A percentile compares a stretch with the other conserved stretches of the same genome.
phyloP scores from a whole-genome alignment of 306 rosid species.

The Pterocarpus santalinus region DNA sequence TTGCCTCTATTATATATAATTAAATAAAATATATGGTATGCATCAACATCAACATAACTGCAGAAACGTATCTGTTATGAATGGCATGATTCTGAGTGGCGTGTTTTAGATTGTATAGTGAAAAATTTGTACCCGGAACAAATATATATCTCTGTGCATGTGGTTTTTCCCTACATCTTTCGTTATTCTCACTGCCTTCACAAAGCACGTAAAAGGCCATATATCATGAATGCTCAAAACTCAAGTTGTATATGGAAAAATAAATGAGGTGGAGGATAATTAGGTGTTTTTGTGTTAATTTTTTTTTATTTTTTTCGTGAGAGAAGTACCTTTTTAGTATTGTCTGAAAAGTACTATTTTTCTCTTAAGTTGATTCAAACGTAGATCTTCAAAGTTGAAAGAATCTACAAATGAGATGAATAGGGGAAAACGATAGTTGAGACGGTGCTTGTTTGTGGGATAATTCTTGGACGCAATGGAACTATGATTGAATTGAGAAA shows the following conservation, averaged over 20 bases:
- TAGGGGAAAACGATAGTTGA: too few species aligned
- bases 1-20: slow-evolving; percentile 32
- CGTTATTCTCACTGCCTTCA: neutral
- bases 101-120: slow-evolving; percentile 50
- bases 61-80: slow-evolving; percentile 31
- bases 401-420: too few species aligned
- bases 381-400: too few species aligned
- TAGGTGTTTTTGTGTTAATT: neutral
- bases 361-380: too few species aligned
- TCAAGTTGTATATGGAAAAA: neutral
- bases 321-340: too few species aligned
- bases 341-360: too few species aligned
- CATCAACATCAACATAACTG: slow-evolving; percentile 36
- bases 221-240: neutral
- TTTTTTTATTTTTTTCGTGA: too few species aligned
- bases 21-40: slow-evolving; percentile 9
- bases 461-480: too few species aligned
- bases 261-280: neutral
- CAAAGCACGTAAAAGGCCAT: neutral
- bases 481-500: too few species aligned
- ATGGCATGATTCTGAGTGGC: slow-evolving; percentile 27
- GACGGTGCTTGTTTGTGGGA: too few species aligned
- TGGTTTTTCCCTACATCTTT: neutral
- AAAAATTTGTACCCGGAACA: slow-evolving; percentile 39
- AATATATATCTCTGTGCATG: neutral